phyloP scores from a whole-genome alignment of 345 rosid species.

The Dovyalis caffra region DNA sequence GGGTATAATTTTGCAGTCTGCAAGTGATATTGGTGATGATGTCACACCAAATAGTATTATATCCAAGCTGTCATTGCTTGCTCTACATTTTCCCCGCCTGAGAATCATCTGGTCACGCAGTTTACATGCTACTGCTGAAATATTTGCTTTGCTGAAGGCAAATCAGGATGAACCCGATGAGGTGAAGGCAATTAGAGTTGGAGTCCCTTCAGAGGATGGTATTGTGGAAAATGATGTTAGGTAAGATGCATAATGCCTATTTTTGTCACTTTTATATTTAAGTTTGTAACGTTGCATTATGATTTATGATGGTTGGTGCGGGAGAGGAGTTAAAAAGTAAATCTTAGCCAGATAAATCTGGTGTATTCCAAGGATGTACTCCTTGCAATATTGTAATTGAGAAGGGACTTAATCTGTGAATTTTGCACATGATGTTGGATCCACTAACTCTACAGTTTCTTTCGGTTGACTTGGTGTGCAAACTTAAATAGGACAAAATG shows the following conservation, averaged over 20 bases:
- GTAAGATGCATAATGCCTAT: constrained; percentile 27
- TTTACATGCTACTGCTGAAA: constrained; percentile 92
- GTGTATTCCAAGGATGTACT: neutral
- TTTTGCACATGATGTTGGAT: neutral
- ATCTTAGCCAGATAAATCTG: neutral
- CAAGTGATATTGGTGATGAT: constrained; percentile 91
- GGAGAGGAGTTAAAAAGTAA: neutral
- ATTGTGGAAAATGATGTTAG: constrained; percentile 84
- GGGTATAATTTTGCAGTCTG: constrained; percentile 54
- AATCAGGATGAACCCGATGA: constrained; percentile 97
- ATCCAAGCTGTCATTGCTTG: constrained; percentile 91
- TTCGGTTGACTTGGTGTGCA: too few species aligned
- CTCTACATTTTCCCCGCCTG: constrained; percentile 84
- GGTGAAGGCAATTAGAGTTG: constrained; percentile 76
- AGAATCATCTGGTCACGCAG: constrained; percentile 96
- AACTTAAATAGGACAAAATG: too few species aligned
- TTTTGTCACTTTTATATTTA: neutral
- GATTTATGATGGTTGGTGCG: neutral
- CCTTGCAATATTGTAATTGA: neutral
- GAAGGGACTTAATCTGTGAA: neutral
- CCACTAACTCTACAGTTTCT: too few species aligned
- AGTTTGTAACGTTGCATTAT: neutral
- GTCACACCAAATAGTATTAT: constrained; percentile 86
- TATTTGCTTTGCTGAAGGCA: constrained; percentile 76
- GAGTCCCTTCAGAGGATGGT: constrained; percentile 94